These are phyloP conservation scores for Trichopus zeylanicus DNA, from an alignment of 116 monocot species.

Conservation along the genomic window DNA sequence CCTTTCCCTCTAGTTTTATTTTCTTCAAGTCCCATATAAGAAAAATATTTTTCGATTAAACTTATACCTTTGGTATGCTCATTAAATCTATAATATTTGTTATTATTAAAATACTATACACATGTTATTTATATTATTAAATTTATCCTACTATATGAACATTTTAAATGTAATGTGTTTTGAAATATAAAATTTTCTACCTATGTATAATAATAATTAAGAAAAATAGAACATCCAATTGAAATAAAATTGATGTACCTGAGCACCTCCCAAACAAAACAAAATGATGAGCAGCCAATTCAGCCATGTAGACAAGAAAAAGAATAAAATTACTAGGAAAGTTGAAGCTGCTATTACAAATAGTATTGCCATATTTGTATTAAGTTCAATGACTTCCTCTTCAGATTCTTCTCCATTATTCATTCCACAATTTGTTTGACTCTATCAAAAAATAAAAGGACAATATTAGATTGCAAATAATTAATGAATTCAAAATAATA, in stretches of 20 bases:
- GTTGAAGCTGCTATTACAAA: constrained; percentile 56
- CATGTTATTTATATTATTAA: too few relatives aligned
- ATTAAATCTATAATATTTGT: too few relatives aligned
- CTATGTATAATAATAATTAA: not conserved
- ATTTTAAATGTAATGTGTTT: too few relatives aligned
- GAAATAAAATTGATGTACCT: constrained; percentile 25
- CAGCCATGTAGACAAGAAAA: constrained; percentile 46
- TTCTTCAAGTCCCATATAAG: too few relatives aligned
- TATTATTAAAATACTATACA: too few relatives aligned
- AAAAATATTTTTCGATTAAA: too few relatives aligned
- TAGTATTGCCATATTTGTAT: constrained; percentile 47
- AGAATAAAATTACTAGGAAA: constrained; percentile 48
- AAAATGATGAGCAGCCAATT: constrained; percentile 46
- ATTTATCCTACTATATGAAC: too few relatives aligned
- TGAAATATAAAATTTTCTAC: too few relatives aligned
- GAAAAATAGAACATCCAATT: not conserved
- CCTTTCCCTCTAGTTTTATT: too few relatives aligned
- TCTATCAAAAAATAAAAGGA: constrained; percentile 14
- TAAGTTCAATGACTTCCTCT: constrained; percentile 43
- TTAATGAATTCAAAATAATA: too few relatives aligned
- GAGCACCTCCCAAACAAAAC: constrained; percentile 58
- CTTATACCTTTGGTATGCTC: too few relatives aligned
- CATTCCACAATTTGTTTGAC: constrained; percentile 12
- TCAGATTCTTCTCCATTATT: constrained; percentile 20
- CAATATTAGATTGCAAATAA: too few relatives aligned